phyloP scores from a whole-genome alignment of 371 early-diverging fungal species.

The Choanephora cucurbitarum region DNA sequence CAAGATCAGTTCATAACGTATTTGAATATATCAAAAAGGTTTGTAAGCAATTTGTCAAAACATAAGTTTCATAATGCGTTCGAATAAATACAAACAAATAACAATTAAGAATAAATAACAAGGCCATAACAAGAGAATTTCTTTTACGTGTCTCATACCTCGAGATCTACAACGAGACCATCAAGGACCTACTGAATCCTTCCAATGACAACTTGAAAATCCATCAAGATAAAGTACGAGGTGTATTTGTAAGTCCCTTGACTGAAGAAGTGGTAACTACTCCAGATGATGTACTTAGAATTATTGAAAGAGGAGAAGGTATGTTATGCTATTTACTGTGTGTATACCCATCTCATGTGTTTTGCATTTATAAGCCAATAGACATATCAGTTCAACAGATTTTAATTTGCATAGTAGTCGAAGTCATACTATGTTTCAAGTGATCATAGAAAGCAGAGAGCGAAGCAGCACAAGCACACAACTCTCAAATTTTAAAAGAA shows the following conservation, averaged over 20 bases:
- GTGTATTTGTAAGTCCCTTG: constrained; percentile 83
- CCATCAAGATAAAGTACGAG: constrained; percentile 70
- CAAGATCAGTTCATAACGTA: constrained; percentile 47
- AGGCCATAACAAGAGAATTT: constrained; percentile 64
- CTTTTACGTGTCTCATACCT: constrained; percentile 88
- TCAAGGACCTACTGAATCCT: constrained; percentile 79
- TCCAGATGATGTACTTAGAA: constrained; percentile 74
- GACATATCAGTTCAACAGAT: constrained; percentile 82
- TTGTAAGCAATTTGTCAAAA: not conserved
- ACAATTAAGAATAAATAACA: not conserved
- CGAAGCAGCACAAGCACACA: constrained; percentile 8
- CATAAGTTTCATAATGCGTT: too few relatives aligned
- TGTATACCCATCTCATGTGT: too few relatives aligned
- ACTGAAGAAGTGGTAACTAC: constrained; percentile 89
- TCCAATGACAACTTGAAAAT: constrained; percentile 72
- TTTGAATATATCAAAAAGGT: constrained; percentile 48
- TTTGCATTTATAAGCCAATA: too few relatives aligned
- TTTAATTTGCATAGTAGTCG: constrained; percentile 87
- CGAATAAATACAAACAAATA: too few relatives aligned
- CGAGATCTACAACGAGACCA: constrained; percentile 96
- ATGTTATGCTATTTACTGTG: too few relatives aligned
- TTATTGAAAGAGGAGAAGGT: constrained; percentile 77
- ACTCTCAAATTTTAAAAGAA: not conserved
- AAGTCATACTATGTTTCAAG: constrained; percentile 88
- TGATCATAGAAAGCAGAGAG: constrained; percentile 50